Evolutionary conservation across 768 basidiomycete genomes (phyloP).

Genomic region (Tulasnella sp.): DNA sequence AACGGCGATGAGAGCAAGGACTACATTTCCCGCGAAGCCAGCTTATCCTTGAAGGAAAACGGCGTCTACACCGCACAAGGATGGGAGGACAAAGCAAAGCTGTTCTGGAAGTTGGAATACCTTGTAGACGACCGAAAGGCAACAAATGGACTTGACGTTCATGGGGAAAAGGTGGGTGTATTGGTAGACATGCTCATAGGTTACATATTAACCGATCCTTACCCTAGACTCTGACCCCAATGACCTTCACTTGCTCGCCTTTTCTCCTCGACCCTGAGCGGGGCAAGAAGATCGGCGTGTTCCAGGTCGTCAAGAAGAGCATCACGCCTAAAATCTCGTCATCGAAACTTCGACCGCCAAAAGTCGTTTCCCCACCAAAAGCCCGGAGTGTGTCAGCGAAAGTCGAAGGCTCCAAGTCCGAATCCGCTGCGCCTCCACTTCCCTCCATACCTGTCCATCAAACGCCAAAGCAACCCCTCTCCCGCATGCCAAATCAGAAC

Average conservation of each 20-base stretch:
- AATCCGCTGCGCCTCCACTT: neutral
- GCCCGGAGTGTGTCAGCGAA: neutral
- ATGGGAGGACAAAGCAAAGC: conserved; percentile 40
- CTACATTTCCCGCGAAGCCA: conserved; percentile 65
- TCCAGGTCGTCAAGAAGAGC: conserved; percentile 63
- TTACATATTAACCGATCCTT: neutral
- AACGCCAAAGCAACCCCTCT: neutral
- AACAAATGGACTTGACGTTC: conserved; percentile 35
- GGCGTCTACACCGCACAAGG: conserved; percentile 70
- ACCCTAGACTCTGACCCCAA: conserved; percentile 42
- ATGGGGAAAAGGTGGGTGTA: conserved; percentile 54
- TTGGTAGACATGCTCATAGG: neutral
- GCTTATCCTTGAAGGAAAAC: conserved; percentile 51
- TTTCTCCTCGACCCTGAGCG: conserved; percentile 48
- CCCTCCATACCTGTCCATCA: neutral
- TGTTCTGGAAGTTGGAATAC: conserved; percentile 74
- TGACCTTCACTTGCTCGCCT: conserved; percentile 67
- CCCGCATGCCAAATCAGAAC: neutral
- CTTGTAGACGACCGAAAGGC: conserved; percentile 49
- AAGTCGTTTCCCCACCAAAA: neutral
- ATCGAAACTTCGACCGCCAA: conserved; percentile 34
- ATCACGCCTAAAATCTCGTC: conserved; percentile 53
- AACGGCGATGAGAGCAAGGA: conserved; percentile 59
- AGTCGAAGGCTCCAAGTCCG: neutral
- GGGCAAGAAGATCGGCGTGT: conserved; percentile 53